Percentiles rank a stretch among this genome's conserved stretches.
Conservation (phyloP, 2,329 filamentous ascomycete species). For the Trichoderma simmonsii region DNA sequence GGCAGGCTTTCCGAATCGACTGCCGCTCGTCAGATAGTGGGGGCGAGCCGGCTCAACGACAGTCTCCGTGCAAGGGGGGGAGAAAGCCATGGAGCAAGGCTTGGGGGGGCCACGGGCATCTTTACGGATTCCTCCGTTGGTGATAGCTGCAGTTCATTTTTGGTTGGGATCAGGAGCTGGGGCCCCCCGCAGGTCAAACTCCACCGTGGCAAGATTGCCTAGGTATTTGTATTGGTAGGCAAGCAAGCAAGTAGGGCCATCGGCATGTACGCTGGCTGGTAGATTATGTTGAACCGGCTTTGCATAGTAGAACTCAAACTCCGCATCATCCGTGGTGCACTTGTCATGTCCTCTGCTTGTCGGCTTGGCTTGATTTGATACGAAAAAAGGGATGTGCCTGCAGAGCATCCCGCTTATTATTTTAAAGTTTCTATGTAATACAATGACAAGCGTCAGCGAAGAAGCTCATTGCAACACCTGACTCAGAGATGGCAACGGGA, state of each 20-base stretch:
- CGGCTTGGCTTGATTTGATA: neutral
- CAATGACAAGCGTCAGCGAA: neutral
- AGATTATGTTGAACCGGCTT: neutral
- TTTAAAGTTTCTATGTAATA: neutral
- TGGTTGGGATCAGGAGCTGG: neutral
- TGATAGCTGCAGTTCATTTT: neutral
- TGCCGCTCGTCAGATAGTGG: conserved; percentile 5
- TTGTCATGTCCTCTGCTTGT: neutral
- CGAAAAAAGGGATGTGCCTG: neutral
- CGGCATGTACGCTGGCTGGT: neutral
- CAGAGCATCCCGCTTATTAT: neutral
- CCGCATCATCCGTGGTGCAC: neutral
- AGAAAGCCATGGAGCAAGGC: neutral
- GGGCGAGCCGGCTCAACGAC: neutral
- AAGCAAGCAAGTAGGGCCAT: neutral
- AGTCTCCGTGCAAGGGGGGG: neutral
- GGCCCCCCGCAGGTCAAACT: neutral
- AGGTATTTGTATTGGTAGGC: neutral
- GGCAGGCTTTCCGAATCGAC: conserved; percentile 4
- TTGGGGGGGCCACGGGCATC: neutral
- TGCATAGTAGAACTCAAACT: neutral
- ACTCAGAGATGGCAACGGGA: neutral
- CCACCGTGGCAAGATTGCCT: neutral
- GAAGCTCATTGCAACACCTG: neutral
- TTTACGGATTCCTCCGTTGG: neutral